A percentile compares a stretch with the other conserved stretches of the same genome.
These are phyloP conservation scores for Hirsutella minnesotensis DNA, from an alignment of 2,329 filamentous ascomycete species.

Conservation along the genomic window DNA sequence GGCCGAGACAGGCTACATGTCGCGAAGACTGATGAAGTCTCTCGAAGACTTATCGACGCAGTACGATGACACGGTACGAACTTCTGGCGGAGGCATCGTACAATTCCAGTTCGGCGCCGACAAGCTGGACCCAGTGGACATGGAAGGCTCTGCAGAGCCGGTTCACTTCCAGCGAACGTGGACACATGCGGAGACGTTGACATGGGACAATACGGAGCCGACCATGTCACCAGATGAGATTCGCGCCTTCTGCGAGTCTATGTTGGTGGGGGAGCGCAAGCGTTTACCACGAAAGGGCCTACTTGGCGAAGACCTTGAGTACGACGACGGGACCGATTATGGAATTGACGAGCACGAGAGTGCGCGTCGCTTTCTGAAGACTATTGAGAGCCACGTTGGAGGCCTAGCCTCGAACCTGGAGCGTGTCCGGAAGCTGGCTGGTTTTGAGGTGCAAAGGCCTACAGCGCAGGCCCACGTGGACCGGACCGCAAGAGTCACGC, in stretches of 20 bases:
- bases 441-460: constrained; percentile 26
- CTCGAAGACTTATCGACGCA: constrained; percentile 86
- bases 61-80: constrained; percentile 91
- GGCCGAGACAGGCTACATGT: constrained; percentile 98
- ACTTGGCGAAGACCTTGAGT: constrained; percentile 50
- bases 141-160: constrained; percentile 88
- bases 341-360: constrained; percentile 72
- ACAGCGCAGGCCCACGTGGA: constrained; percentile 38
- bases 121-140: constrained; percentile 89
- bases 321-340: constrained; percentile 57
- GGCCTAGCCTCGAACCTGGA: constrained; percentile 50
- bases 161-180: constrained; percentile 89
- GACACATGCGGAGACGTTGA: constrained; percentile 64
- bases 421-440: constrained; percentile 36
- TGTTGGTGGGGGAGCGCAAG: constrained; percentile 55
- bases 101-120: constrained; percentile 98
- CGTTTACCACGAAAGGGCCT: constrained; percentile 51
- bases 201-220: constrained; percentile 65
- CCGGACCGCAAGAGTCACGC: constrained; percentile 74
- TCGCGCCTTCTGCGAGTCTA: constrained; percentile 50
- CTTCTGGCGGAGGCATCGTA: constrained; percentile 76
- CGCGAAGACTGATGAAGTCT: constrained; percentile 93
- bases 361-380: constrained; percentile 68
- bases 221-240: constrained; percentile 68
- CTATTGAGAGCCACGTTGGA: constrained; percentile 61